These are phyloP conservation scores for Hortiboletus campestris DNA, from an alignment of 768 basidiomycete genomes.

Conservation along the genomic window DNA sequence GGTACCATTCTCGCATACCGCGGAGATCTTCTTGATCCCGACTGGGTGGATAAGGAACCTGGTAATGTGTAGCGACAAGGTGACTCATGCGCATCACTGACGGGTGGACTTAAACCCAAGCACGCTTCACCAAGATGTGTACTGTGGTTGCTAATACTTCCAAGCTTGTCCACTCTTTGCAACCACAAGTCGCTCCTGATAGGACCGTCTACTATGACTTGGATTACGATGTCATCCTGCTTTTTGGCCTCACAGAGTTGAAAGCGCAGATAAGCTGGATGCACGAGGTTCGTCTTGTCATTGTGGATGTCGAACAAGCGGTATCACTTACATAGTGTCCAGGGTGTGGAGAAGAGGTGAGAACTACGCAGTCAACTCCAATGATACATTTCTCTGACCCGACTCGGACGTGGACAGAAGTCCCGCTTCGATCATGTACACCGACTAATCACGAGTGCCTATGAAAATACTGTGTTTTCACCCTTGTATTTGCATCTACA, in stretches of 20 bases:
- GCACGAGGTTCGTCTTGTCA: conserved; percentile 17
- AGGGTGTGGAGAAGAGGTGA: conserved; percentile 12
- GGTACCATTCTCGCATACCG: background rate
- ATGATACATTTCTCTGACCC: background rate
- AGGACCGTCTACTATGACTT: conserved; percentile 12
- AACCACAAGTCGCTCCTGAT: background rate
- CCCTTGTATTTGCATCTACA: background rate
- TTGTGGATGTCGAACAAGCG: background rate
- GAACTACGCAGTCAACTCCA: background rate
- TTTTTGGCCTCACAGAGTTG: conserved; percentile 36
- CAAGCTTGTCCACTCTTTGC: background rate
- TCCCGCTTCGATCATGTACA: background rate
- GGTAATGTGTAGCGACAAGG: background rate
- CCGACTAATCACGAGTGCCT: background rate
- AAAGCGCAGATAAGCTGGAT: conserved; percentile 33
- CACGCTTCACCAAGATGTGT: conserved; percentile 4
- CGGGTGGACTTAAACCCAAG: background rate
- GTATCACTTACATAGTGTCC: background rate
- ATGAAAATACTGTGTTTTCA: background rate
- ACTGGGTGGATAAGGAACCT: conserved; percentile 1
- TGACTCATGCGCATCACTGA: background rate
- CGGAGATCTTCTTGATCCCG: background rate
- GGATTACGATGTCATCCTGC: conserved; percentile 34
- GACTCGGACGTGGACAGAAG: background rate
- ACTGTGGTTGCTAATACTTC: background rate